phyloP scores from a whole-genome alignment of 441 rosid genomes.

The Codiaeum variegatum region DNA sequence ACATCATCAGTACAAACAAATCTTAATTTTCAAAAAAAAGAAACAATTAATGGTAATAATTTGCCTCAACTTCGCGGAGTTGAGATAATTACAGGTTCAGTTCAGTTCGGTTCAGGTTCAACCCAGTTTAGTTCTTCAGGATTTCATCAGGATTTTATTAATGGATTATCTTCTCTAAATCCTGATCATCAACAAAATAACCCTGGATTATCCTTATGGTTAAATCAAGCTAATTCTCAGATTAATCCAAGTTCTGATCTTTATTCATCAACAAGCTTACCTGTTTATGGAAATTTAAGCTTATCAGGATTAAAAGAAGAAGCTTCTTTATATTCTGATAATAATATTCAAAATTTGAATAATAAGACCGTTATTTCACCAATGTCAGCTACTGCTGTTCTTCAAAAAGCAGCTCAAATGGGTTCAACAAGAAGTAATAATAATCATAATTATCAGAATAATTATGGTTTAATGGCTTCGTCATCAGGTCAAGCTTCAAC shows the following conservation, averaged over 20 bases:
- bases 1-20: slow-evolving; percentile 36
- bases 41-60: too few species aligned
- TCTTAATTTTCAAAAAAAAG: too few species aligned
- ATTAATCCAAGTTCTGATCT: slow-evolving; percentile 18
- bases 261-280: slow-evolving; percentile 32
- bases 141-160: slow-evolving; percentile 43
- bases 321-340: slow-evolving; percentile 43
- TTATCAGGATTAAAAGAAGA: slow-evolving; percentile 60
- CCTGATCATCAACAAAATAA: slow-evolving; percentile 21
- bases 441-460: too few species aligned
- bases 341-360: too few species aligned
- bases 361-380: slow-evolving; percentile 31
- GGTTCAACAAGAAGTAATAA: slow-evolving; percentile 51
- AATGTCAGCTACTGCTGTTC: slow-evolving; percentile 89
- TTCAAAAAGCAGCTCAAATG: slow-evolving; percentile 87
- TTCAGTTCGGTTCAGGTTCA: slow-evolving; percentile 34
- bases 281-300: slow-evolving; percentile 49
- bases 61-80: slow-evolving; percentile 38
- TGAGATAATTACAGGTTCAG: slow-evolving; percentile 47
- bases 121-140: slow-evolving; percentile 49
- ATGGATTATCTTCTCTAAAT: slow-evolving; percentile 25
- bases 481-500: too few species aligned
- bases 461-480: slow-evolving; percentile 33
- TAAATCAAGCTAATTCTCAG: slow-evolving; percentile 22
- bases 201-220: slow-evolving; percentile 25